These are phyloP conservation scores for Aspergillus ibericus DNA, from an alignment of 2,329 filamentous ascomycete genomes.

Conservation along the genomic window DNA sequence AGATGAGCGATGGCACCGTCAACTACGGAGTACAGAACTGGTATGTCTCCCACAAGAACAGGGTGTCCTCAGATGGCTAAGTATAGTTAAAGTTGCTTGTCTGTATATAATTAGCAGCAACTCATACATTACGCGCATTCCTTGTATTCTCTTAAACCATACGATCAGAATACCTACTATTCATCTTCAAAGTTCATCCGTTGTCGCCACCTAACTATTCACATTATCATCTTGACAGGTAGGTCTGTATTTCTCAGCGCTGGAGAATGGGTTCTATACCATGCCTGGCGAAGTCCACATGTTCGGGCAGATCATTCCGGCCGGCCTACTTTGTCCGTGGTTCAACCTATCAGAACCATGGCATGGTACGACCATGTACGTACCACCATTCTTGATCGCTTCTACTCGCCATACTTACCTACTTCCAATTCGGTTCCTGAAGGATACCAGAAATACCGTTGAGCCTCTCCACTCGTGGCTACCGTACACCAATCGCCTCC, in stretches of 20 bases:
- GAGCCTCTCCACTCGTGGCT: too few relatives aligned
- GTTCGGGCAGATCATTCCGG: background rate
- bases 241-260: background rate
- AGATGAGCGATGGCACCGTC: too few relatives aligned
- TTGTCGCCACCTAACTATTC: too few relatives aligned
- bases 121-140: background rate
- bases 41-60: background rate
- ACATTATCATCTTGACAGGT: too few relatives aligned
- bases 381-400: background rate
- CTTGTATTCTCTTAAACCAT: background rate
- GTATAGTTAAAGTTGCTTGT: background rate
- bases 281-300: background rate
- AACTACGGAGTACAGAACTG: background rate
- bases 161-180: background rate
- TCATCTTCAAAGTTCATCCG: too few relatives aligned
- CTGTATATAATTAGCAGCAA: background rate
- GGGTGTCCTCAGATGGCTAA: too few relatives aligned
- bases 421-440: background rate
- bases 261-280: background rate
- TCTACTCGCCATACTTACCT: background rate
- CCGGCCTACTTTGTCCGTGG: too few relatives aligned
- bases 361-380: background rate
- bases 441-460: background rate
- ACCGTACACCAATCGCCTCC: too few relatives aligned
- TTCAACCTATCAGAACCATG: background rate